A percentile compares a stretch with the other conserved stretches of the same genome.
phyloP scores from a whole-genome alignment of 139 green algal genomes.

The Dunaliella primolecta region DNA sequence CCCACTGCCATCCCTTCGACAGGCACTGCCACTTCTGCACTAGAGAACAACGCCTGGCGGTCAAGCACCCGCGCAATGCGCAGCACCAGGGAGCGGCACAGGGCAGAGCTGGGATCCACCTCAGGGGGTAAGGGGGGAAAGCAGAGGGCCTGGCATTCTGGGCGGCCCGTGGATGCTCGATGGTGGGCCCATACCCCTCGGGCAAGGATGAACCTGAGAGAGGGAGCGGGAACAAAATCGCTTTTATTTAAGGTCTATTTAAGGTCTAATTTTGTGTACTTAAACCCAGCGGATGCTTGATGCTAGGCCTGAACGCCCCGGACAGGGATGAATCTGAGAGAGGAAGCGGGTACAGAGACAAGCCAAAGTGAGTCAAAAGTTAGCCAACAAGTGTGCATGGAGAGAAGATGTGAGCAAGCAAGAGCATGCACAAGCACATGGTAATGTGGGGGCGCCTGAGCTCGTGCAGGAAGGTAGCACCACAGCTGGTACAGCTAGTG shows the following conservation, averaged over 20 bases:
- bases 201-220: conserved; percentile 8
- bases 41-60: not conserved
- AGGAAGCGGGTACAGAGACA: too few species aligned
- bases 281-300: not conserved
- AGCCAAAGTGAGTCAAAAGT: too few species aligned
- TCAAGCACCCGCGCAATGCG: not conserved
- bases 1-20: too few species aligned
- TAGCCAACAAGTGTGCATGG: not conserved
- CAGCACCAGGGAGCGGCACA: not conserved
- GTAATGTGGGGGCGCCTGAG: too few species aligned
- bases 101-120: not conserved
- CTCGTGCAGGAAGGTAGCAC: too few species aligned
- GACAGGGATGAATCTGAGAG: not conserved
- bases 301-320: not conserved
- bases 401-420: too few species aligned
- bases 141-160: conserved; percentile 12
- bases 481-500: too few species aligned
- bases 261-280: not conserved
- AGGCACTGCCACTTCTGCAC: not conserved
- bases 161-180: conserved; percentile 5
- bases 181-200: not conserved
- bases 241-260: not conserved
- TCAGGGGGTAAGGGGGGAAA: not conserved
- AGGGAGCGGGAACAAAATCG: not conserved
- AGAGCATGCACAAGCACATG: too few species aligned